Evolutionary conservation across 805 yeast genomes (phyloP), one percentile per base, ranked within the genome.

Genomic region (Torulaspora franciscae): DNA sequence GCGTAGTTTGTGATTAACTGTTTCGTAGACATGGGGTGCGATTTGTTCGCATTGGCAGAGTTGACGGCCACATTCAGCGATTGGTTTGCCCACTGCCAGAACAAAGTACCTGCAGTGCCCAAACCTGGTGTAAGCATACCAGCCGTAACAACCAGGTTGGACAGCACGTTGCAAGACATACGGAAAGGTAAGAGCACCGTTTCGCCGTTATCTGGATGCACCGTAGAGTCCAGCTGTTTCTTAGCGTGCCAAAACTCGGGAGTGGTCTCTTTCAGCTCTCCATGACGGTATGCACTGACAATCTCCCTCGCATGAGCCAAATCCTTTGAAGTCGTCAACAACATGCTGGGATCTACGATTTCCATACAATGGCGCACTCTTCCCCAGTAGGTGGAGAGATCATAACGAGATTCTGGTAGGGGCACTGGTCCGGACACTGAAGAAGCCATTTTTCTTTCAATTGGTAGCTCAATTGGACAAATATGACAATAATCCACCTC

Each of bases 31-130:
- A 93, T 72, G 0, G 96, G 96, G 57, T 90, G 95, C 0, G 95
- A 85, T 63, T 93, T 93, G 72, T 93, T 93, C 27, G 96, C 91
- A 61, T 93, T 93, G 34, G 98, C 93, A 33, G 93, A 87, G 67
- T 93, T 93, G 54, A 93, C 87, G 2, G 99, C 99, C 45, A 93
- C 99, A 61, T 93, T 93, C 52, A 93, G 74, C 17, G 96, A 87
- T 69, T 93, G 99, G 69, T 93, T 93, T 15, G 97, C 95, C 64
- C 93, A 79, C 69, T 93, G 99, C 99, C 99, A 93, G 68, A 93
- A 91, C 17, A 89, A 63, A 0, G 98, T 91, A 30, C 99, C 99
- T 0, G 76, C 79, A 7, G 89, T 80, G 7, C 95, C 95, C 61
- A 93, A 66, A 45, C 85, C 85, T 6, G 99, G 99, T 1, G 97